A percentile compares a stretch with the other conserved stretches of the same genome.
These are phyloP conservation scores for Termitomyces titanicus DNA, from an alignment of 768 basidiomycete species.

Conservation along the genomic window DNA sequence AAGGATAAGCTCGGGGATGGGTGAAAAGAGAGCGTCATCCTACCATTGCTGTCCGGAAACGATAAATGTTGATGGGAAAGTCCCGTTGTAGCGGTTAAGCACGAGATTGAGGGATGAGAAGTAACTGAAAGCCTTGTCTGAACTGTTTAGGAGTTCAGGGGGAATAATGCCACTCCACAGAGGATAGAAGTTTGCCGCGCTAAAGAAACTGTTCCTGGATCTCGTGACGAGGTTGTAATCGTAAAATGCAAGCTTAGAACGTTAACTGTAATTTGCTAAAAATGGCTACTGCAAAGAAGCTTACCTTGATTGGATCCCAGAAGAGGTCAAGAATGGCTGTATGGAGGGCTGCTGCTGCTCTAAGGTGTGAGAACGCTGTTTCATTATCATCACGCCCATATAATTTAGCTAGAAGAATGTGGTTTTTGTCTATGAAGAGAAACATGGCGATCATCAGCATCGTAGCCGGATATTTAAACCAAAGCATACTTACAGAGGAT, in stretches of 20 bases:
- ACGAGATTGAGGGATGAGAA: slow-evolving; percentile 79
- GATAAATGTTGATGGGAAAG: slow-evolving; percentile 76
- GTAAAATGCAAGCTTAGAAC: slow-evolving; percentile 69
- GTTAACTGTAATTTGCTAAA: neutral
- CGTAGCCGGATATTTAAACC: neutral
- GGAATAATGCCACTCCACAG: slow-evolving; percentile 88
- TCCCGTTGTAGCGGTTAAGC: slow-evolving; percentile 84
- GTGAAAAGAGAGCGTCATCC: neutral
- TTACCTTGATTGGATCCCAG: slow-evolving; percentile 72
- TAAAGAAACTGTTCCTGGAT: slow-evolving; percentile 60
- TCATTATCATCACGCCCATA: slow-evolving; percentile 46
- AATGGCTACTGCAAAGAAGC: neutral
- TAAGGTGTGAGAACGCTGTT: slow-evolving; percentile 47
- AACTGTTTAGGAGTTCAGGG: slow-evolving; percentile 52
- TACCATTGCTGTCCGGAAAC: slow-evolving; percentile 82
- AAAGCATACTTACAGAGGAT: slow-evolving; percentile 62
- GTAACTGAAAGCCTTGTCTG: slow-evolving; percentile 59
- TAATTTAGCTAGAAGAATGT: slow-evolving; percentile 54
- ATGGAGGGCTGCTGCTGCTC: slow-evolving; percentile 54
- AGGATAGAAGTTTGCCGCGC: slow-evolving; percentile 79
- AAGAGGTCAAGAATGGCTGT: slow-evolving; percentile 78
- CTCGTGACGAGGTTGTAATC: slow-evolving; percentile 81
- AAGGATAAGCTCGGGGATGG: neutral
- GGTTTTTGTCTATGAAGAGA: slow-evolving; percentile 52
- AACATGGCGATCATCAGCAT: neutral